Evolutionary conservation across 2,329 filamentous ascomycete species (phyloP), one percentile per base, ranked within the genome.

Genomic region (Aspergillus neoniger): DNA sequence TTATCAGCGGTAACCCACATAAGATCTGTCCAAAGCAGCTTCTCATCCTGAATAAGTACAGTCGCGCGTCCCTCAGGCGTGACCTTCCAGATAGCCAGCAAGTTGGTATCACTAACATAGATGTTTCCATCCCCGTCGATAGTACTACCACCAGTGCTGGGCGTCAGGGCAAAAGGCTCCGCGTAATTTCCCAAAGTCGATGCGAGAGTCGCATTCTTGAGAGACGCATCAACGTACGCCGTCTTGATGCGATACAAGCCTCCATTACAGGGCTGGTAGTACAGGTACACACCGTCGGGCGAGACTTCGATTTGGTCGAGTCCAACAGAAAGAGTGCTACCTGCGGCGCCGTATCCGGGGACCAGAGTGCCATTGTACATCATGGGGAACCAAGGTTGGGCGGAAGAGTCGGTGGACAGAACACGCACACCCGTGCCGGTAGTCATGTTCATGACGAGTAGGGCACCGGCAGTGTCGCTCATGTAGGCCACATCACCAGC

Each of bases 41-140:
- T 21, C 2, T 44, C 44, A 55, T 61, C 59, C 32, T 55, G 47
- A 12, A 62, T 53, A 2, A 59, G 57, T 7, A 59, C 47, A 4
- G 25, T 51, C 5, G 56, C 54, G 17, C 57, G 25, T 3, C 43
- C 57, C 14, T 51, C 51, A 8, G 59, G 59, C 5, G 44, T 58
- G 7, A 61, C 50, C 55, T 58, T 54, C 44, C 54, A 53, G 28
- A 60, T 58, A n/a, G 58, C 58, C 9, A 58, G 55, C 30, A 60
- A 55, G 53, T 78, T 72, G 0, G 69, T 73, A 60, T 77, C 76
- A 62, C 69, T 72, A 52, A 66, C 57, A 60, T 78, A 78, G 30
- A 78, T 73, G 57, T 74, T 76, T 4, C 76, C 76, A 9, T 72
- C 51, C 0, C 70, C 74, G 56, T 77, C 76, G 41, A 77, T 77